phyloP scores from a whole-genome alignment of 1,284 basidiomycete genomes.

The Stygiomarasmius scandens region DNA sequence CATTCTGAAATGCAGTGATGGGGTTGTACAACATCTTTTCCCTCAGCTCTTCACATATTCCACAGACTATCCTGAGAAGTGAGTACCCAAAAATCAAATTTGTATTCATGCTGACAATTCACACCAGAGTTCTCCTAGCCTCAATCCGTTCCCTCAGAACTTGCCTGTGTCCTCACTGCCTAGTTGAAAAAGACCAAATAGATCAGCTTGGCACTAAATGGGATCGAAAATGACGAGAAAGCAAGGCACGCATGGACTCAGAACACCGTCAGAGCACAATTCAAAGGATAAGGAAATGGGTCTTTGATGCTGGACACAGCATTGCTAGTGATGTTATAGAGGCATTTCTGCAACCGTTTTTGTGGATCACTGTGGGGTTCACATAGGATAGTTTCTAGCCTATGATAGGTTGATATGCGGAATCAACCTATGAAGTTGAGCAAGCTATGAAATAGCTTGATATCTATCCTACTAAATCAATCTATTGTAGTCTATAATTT shows the following conservation, averaged over 20 bases:
- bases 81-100: slow-evolving; percentile 8
- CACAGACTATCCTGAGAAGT: slow-evolving; percentile 29
- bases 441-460: no score
- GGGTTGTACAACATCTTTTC: slow-evolving; percentile 16
- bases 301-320: not conserved
- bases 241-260: not conserved
- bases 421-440: no score
- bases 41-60: slow-evolving; percentile 21
- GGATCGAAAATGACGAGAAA: not conserved
- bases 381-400: no score
- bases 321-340: slow-evolving; percentile 7
- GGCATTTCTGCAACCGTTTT: not conserved
- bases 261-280: not conserved
- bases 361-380: no score
- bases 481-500: no score
- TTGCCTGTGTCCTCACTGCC: slow-evolving; percentile 23
- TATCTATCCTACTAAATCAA: no score
- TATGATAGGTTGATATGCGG: no score
- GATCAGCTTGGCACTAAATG: slow-evolving; percentile 5
- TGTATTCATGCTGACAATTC: not conserved
- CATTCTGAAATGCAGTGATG: slow-evolving; percentile 21
- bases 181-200: slow-evolving; percentile 12
- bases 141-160: slow-evolving; percentile 15
- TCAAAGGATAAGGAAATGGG: not conserved
- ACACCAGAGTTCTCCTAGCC: slow-evolving; percentile 15